phyloP scores from a whole-genome alignment of 2,329 filamentous ascomycete species.

The Botrytis tulipae region DNA sequence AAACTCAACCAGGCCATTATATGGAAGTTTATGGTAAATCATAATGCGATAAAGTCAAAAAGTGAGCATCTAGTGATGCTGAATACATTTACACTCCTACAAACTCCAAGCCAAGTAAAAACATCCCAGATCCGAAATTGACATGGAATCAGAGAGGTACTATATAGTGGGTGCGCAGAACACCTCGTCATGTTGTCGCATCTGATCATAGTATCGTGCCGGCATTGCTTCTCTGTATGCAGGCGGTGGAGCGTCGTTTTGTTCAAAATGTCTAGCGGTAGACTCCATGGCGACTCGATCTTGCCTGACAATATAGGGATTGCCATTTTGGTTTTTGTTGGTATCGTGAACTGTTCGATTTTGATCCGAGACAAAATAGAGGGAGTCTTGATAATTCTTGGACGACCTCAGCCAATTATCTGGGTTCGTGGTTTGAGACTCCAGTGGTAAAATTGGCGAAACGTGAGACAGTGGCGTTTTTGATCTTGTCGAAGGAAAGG shows the following conservation, averaged over 20 bases:
- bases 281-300: not conserved
- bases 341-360: not conserved
- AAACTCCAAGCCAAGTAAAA: not conserved
- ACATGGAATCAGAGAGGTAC: too few species aligned
- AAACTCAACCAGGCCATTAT: fast-evolving
- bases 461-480: not conserved
- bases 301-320: not conserved
- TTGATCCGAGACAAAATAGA: not conserved
- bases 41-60: not conserved
- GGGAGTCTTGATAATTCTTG: not conserved
- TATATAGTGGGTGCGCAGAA: constrained; percentile 7
- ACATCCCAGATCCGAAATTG: too few species aligned
- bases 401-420: too few species aligned
- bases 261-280: not conserved
- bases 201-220: constrained; percentile 1
- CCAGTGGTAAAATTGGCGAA: not conserved
- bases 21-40: not conserved
- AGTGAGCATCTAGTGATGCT: not conserved
- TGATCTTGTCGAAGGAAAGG: not conserved
- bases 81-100: not conserved
- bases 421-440: not conserved
- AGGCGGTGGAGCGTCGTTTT: not conserved
- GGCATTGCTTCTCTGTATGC: constrained; percentile 13
- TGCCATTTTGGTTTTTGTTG: not conserved
- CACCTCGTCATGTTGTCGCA: not conserved